These are phyloP conservation scores for Coemansia sp. DNA, from an alignment of 192 early-diverging fungal species.

Conservation along the genomic window DNA sequence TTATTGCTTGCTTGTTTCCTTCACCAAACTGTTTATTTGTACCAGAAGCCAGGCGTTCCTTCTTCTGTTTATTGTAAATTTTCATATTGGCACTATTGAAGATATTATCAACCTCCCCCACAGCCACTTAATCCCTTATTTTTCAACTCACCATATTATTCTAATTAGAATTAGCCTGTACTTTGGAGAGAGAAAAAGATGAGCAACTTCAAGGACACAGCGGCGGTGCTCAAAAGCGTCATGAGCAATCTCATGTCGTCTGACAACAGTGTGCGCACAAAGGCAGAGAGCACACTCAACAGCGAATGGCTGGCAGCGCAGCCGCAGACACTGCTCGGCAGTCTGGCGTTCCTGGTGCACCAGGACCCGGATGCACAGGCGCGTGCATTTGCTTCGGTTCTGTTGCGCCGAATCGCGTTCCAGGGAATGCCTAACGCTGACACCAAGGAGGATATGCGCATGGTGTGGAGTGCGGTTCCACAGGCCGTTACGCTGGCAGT, in stretches of 20 bases:
- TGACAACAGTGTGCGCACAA: conserved; percentile 63
- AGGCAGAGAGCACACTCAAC: conserved; percentile 65
- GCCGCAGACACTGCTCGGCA: conserved; percentile 61
- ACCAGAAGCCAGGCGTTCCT: background rate
- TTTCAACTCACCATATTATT: background rate
- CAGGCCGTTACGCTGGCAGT: conserved; percentile 64
- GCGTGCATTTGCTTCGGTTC: conserved; percentile 66
- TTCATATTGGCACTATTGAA: background rate
- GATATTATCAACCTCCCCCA: background rate
- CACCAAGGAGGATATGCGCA: conserved; percentile 56
- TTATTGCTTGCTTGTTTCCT: background rate
- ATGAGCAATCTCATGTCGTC: conserved; percentile 56
- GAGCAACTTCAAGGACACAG: conserved; percentile 43
- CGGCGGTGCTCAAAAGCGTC: conserved; percentile 39
- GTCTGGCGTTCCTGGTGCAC: conserved; percentile 60
- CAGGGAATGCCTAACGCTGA: conserved; percentile 30
- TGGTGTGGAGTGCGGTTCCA: conserved; percentile 77
- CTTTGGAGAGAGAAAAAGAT: conserved; percentile 15
- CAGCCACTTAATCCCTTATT: background rate
- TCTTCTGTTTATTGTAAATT: conserved; percentile 11
- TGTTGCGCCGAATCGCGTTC: conserved; percentile 70
- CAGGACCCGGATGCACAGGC: conserved; percentile 57
- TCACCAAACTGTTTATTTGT: background rate
- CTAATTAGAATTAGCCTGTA: background rate
- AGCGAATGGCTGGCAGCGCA: conserved; percentile 61